These are phyloP conservation scores for Botrytis byssoidea DNA, from an alignment of 2,329 filamentous ascomycete species.

Conservation along the genomic window DNA sequence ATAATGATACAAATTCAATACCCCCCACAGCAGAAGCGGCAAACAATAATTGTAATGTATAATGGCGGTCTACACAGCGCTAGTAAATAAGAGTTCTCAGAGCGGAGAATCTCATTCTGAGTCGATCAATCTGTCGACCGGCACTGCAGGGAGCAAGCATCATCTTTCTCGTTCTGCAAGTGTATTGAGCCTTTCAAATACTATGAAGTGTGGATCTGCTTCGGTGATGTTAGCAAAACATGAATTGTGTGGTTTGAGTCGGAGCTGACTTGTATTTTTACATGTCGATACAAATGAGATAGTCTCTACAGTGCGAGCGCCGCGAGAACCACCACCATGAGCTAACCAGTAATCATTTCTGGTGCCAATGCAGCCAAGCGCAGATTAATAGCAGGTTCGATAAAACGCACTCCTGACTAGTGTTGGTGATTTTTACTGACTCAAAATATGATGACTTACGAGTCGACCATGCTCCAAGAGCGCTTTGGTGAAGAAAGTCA, in stretches of 20 bases:
- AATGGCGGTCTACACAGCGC: background rate
- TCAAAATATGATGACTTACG: background rate
- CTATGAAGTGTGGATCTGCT: background rate
- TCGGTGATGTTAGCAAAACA: background rate
- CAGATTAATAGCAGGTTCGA: too few relatives aligned
- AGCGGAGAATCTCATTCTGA: background rate
- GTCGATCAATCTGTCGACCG: too few relatives aligned
- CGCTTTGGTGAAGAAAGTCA: background rate
- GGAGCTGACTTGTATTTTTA: background rate
- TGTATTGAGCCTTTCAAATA: background rate
- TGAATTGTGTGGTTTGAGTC: background rate
- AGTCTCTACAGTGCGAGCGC: too few relatives aligned
- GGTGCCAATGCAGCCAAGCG: too few relatives aligned
- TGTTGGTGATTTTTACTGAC: background rate
- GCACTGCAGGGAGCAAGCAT: background rate
- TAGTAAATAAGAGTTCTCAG: background rate
- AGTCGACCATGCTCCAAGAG: background rate
- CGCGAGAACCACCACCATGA: too few relatives aligned
- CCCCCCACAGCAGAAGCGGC: background rate
- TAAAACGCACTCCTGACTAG: background rate
- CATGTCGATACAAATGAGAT: background rate
- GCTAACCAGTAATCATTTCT: too few relatives aligned
- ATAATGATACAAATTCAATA: background rate
- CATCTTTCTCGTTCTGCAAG: background rate
- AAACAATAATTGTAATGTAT: background rate